Percentiles rank a stretch among this genome's conserved stretches.
Conservation (phyloP, 345 rosid species). For the Brassica incana region DNA sequence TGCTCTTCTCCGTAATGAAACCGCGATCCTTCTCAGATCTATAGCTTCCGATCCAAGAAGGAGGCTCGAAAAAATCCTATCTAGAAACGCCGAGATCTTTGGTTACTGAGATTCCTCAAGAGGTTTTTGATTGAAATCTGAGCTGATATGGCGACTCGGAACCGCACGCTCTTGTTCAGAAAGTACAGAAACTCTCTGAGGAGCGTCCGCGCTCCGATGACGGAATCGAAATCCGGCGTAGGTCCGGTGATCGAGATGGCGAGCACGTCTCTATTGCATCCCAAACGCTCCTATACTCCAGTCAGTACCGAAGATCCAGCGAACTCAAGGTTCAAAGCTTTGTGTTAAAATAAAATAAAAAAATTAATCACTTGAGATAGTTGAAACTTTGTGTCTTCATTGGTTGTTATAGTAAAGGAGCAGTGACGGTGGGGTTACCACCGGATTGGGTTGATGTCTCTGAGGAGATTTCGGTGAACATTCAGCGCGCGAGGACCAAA, state of each 20-base stretch:
- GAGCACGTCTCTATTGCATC: conserved; percentile 72
- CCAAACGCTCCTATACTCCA: conserved; percentile 68
- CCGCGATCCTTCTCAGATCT: conserved; percentile 39
- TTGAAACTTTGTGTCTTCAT: conserved; percentile 2
- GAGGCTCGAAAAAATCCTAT: background rate
- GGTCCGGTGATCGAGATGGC: conserved; percentile 94
- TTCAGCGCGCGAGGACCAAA: conserved; percentile 69
- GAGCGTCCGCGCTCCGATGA: conserved; percentile 68
- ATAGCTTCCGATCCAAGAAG: conserved; percentile 30
- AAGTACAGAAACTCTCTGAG: conserved; percentile 87
- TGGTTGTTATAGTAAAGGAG: conserved; percentile 53
- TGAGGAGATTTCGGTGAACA: conserved; percentile 80
- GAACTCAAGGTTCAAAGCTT: conserved; percentile 51
- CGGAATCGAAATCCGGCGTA: conserved; percentile 43
- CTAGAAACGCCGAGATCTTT: conserved; percentile 1
- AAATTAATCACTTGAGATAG: background rate
- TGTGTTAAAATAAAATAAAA: no score
- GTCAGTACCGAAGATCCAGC: conserved; percentile 91
- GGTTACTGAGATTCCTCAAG: conserved; percentile 22
- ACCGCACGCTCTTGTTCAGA: conserved; percentile 63
- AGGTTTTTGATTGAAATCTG: background rate
- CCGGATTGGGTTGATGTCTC: conserved; percentile 98
- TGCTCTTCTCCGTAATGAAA: conserved; percentile 7
- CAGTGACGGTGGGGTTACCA: conserved; percentile 74
- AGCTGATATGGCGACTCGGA: conserved; percentile 78